A percentile compares a stretch with the other conserved stretches of the same genome.
phyloP scores from a whole-genome alignment of 176 grass and related monocot genomes.

The Oryza glumipatula region DNA sequence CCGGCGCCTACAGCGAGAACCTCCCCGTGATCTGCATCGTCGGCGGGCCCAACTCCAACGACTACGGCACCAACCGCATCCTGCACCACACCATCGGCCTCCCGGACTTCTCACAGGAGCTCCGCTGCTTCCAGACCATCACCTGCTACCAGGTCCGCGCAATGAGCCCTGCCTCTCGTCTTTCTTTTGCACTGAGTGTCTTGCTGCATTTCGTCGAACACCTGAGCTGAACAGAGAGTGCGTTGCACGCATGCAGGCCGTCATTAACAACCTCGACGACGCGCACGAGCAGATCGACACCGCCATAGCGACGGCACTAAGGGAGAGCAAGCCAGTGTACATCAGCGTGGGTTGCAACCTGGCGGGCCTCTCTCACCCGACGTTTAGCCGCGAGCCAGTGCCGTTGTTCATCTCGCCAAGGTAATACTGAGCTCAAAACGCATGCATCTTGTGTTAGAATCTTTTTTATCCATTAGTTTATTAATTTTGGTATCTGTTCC shows the following conservation, averaged over 20 bases:
- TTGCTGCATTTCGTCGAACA: slow-evolving; percentile 14
- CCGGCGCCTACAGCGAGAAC: slow-evolving; percentile 77
- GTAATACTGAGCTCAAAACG: slow-evolving; percentile 28
- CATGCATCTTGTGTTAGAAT: background rate
- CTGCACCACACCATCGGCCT: slow-evolving; percentile 89
- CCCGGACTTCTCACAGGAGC: slow-evolving; percentile 79
- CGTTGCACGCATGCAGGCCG: slow-evolving; percentile 31
- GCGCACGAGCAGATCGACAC: slow-evolving; percentile 85
- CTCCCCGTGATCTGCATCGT: slow-evolving; percentile 78
- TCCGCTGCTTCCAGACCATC: slow-evolving; percentile 78
- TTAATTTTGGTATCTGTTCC: background rate
- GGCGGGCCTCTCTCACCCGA: slow-evolving; percentile 58
- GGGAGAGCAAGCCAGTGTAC: slow-evolving; percentile 81
- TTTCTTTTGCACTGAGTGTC: background rate
- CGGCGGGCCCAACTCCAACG: slow-evolving; percentile 78
- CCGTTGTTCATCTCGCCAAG: slow-evolving; percentile 73
- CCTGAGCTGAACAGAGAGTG: background rate
- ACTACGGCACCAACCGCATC: slow-evolving; percentile 75
- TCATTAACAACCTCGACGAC: slow-evolving; percentile 76
- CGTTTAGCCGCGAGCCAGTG: slow-evolving; percentile 64
- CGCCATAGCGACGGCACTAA: slow-evolving; percentile 70
- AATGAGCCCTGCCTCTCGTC: background rate
- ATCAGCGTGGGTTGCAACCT: slow-evolving; percentile 86
- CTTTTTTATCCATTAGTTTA: background rate
- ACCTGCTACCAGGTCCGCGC: slow-evolving; percentile 69